phyloP scores from a whole-genome alignment of 2,329 filamentous ascomycete genomes.

The Trichophyton simii region DNA sequence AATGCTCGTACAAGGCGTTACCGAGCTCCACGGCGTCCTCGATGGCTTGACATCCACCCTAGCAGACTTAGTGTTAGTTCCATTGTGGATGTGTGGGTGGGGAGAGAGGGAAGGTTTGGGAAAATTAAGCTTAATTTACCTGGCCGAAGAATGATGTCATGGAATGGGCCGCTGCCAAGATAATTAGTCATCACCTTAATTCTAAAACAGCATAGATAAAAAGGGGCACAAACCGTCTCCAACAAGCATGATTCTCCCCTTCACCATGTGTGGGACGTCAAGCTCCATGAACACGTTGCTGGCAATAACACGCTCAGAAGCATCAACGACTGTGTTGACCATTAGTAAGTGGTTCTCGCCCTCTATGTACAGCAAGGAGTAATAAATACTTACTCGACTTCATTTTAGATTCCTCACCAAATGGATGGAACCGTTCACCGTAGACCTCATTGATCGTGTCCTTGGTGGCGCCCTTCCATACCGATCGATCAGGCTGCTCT shows the following conservation, averaged over 20 bases:
- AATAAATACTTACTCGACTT: slow-evolving; percentile 4
- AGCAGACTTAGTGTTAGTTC: not conserved
- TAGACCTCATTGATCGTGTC: slow-evolving; percentile 8
- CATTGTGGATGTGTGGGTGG: not conserved
- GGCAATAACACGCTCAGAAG: slow-evolving; percentile 7
- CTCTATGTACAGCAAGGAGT: not conserved
- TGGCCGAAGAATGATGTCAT: slow-evolving; percentile 10
- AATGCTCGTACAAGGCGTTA: slow-evolving; percentile 7
- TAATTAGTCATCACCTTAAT: not conserved
- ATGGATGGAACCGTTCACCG: slow-evolving; percentile 9
- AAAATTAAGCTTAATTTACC: slow-evolving; percentile 4
- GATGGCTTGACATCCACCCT: slow-evolving; percentile 10
- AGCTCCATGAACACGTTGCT: slow-evolving; percentile 9
- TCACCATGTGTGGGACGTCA: slow-evolving; percentile 8
- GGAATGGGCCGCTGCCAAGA: slow-evolving; percentile 6
- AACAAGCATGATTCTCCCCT: slow-evolving; percentile 7
- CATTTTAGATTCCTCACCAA: slow-evolving; percentile 7
- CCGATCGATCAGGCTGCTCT: slow-evolving; percentile 7
- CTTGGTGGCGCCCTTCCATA: slow-evolving; percentile 7
- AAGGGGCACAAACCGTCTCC: slow-evolving; percentile 5
- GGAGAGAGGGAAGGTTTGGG: not conserved
- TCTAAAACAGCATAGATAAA: not conserved
- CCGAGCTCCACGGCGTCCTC: slow-evolving; percentile 9
- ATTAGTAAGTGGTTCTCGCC: not conserved
- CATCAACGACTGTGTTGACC: slow-evolving; percentile 4